These are phyloP conservation scores for Pulveroboletus sp. DNA, from an alignment of 768 basidiomycete species.

Conservation along the genomic window DNA sequence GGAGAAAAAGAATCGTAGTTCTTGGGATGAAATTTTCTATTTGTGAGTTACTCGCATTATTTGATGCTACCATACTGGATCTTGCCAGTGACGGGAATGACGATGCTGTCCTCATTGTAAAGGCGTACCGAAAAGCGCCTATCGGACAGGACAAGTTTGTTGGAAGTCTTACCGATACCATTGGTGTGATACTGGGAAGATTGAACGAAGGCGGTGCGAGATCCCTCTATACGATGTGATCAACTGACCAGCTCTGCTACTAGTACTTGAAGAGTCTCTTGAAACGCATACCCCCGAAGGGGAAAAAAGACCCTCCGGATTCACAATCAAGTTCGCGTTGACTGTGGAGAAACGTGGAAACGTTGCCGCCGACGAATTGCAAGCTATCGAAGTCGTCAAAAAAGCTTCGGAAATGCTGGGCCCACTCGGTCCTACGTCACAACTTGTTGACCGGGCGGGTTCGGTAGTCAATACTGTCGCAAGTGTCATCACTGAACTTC, in stretches of 20 bases:
- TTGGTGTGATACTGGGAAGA: constrained; percentile 9
- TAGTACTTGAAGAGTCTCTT: constrained; percentile 17
- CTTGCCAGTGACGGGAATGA: constrained; percentile 13
- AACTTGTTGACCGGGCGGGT: not conserved
- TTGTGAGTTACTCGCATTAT: constrained; percentile 10
- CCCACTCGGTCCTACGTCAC: not conserved
- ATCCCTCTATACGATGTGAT: not conserved
- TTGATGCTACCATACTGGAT: not conserved
- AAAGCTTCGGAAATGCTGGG: not conserved
- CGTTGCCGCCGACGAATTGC: constrained; percentile 7
- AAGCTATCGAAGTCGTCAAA: constrained; percentile 13
- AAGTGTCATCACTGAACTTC: constrained; percentile 1
- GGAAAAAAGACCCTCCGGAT: not conserved
- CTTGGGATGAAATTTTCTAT: constrained; percentile 14
- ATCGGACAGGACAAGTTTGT: constrained; percentile 9
- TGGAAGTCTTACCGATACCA: constrained; percentile 8
- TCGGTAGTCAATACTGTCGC: not conserved
- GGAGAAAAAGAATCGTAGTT: constrained; percentile 5
- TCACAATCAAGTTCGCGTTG: constrained; percentile 16
- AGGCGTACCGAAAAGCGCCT: constrained; percentile 9
- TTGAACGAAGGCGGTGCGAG: constrained; percentile 14
- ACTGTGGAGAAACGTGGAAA: not conserved
- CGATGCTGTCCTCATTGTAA: constrained; percentile 6
- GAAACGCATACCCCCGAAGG: not conserved
- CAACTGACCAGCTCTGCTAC: not conserved